Evolutionary conservation across 805 yeast genomes (phyloP).

Genomic region (Wickerhamia fluorescens): DNA sequence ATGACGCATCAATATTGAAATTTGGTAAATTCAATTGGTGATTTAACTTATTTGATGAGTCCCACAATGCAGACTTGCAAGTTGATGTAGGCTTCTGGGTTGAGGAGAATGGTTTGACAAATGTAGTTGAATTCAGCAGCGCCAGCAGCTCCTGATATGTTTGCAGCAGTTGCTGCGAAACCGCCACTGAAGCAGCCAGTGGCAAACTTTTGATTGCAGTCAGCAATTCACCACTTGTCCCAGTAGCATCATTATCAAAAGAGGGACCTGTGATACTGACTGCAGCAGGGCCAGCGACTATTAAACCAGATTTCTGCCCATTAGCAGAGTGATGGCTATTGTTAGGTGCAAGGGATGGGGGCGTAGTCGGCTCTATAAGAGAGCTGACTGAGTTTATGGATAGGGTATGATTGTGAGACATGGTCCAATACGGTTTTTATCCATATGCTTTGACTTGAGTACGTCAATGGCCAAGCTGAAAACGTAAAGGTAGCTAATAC

Average conservation of each 20-base stretch:
- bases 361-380: slow-evolving; percentile 46
- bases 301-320: too few relatives aligned
- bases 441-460: too few relatives aligned
- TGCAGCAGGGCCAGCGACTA: too few relatives aligned
- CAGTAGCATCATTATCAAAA: too few relatives aligned
- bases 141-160: too few relatives aligned
- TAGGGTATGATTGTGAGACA: slow-evolving; percentile 27
- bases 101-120: slow-evolving; percentile 2
- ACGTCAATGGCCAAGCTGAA: too few relatives aligned
- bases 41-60: slow-evolving; percentile 17
- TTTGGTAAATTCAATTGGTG: slow-evolving; percentile 20
- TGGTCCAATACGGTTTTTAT: too few relatives aligned
- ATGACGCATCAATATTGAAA: slow-evolving; percentile 17
- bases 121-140: slow-evolving; percentile 1
- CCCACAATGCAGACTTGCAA: slow-evolving; percentile 23
- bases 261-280: too few relatives aligned
- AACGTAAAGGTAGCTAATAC: too few relatives aligned
- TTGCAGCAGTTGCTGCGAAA: slow-evolving; percentile 1
- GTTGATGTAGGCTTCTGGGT: slow-evolving; percentile 3
- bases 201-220: neutral
- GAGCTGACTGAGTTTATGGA: slow-evolving; percentile 39
- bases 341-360: slow-evolving; percentile 29
- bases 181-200: neutral
- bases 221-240: too few relatives aligned
- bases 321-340: too few relatives aligned